Percentiles rank a stretch among this genome's conserved stretches.
phyloP scores from a whole-genome alignment of 345 rosid genomes.

The Pugionium dolabratum region DNA sequence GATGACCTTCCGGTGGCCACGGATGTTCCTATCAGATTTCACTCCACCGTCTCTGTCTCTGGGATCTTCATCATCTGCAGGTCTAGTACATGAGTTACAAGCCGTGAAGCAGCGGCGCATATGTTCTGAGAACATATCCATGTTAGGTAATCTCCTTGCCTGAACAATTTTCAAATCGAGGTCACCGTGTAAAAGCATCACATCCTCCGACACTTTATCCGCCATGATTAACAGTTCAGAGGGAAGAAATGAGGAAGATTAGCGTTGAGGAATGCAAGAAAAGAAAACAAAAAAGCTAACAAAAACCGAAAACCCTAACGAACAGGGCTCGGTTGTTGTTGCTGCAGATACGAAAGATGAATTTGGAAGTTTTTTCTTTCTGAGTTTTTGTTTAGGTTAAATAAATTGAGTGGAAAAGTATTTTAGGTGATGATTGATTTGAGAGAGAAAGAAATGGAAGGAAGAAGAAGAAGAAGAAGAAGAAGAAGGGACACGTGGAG shows the following conservation, averaged over 20 bases:
- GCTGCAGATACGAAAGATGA: constrained; percentile 22
- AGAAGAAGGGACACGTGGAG: constrained; percentile 35
- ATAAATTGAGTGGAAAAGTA: constrained; percentile 2
- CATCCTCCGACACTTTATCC: constrained; percentile 37
- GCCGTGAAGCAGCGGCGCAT: constrained; percentile 52
- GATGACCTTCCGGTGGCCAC: constrained; percentile 49
- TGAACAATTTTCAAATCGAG: constrained; percentile 60
- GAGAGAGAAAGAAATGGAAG: constrained; percentile 21
- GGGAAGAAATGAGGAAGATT: neutral
- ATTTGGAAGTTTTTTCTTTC: constrained; percentile 10
- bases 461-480: constrained; percentile 8
- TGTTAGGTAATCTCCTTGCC: constrained; percentile 69
- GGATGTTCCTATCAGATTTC: constrained; percentile 23
- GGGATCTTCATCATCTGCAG: neutral
- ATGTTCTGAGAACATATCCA: constrained; percentile 56
- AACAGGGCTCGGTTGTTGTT: constrained; percentile 39
- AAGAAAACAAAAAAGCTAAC: constrained; percentile 22
- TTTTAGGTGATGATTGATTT: constrained; percentile 33
- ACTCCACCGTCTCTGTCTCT: constrained; percentile 18
- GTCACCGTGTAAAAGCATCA: constrained; percentile 69
- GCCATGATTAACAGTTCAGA: constrained; percentile 34
- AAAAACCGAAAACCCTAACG: constrained; percentile 40
- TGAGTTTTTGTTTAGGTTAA: constrained; percentile 5
- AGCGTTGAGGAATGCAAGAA: neutral
- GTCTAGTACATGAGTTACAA: constrained; percentile 43